Evolutionary conservation across 2,329 filamentous ascomycete species (phyloP).

Genomic region (Cadophora sp.): DNA sequence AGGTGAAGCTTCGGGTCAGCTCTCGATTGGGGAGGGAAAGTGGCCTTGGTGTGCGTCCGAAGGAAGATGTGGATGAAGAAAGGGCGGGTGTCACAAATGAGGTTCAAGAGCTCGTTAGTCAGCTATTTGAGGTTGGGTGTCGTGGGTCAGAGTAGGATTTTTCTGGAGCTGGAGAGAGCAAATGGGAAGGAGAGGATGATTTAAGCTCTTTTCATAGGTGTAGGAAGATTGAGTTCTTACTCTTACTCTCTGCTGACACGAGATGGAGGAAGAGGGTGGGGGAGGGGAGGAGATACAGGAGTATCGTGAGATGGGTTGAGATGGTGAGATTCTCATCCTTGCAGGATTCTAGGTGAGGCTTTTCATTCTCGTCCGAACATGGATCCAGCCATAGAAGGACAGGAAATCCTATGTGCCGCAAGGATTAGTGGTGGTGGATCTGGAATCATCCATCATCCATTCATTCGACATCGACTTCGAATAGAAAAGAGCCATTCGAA

Average conservation of each 20-base stretch:
- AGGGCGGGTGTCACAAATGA: conserved; percentile 11
- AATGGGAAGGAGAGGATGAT: conserved; percentile 30
- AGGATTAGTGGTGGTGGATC: neutral
- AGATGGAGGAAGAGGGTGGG: neutral
- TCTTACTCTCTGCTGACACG: conserved; percentile 24
- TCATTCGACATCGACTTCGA: no score
- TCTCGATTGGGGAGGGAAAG: neutral
- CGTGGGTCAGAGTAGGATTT: neutral
- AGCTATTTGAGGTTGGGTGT: neutral
- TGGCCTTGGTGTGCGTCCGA: neutral
- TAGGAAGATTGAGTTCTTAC: conserved; percentile 38
- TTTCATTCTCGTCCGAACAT: conserved; percentile 11
- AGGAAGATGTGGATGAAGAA: neutral
- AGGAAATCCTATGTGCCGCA: neutral
- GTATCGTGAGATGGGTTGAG: neutral
- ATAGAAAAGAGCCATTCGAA: conserved; percentile 3
- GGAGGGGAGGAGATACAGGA: neutral
- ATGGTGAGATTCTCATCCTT: conserved; percentile 1
- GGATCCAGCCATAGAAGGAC: neutral
- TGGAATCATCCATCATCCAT: conserved; percentile 4
- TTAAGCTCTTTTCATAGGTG: conserved; percentile 36
- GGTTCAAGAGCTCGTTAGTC: neutral
- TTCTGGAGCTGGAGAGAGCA: conserved; percentile 23
- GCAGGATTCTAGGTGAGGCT: neutral
- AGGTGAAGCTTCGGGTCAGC: conserved; percentile 1